phyloP scores from a whole-genome alignment of 2,329 filamentous ascomycete species.

The Alternaria conjuncta region DNA sequence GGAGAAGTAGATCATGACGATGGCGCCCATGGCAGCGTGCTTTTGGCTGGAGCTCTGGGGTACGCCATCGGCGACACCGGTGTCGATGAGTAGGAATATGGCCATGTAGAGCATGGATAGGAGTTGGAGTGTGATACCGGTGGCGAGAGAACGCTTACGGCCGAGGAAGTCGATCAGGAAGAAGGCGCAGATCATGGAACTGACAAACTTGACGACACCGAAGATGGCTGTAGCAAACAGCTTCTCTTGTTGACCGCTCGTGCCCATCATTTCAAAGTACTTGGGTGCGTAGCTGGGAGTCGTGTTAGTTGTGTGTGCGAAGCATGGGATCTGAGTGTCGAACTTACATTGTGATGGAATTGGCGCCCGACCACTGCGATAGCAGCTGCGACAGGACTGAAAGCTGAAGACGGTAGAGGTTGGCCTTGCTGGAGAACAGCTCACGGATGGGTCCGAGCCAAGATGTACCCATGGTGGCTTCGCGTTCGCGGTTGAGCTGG shows the following conservation, averaged over 20 bases:
- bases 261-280: slow-evolving; percentile 74
- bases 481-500: slow-evolving; percentile 72
- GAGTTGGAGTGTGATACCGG: slow-evolving; percentile 57
- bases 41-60: slow-evolving; percentile 57
- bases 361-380: slow-evolving; percentile 75
- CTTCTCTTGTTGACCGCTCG: slow-evolving; percentile 70
- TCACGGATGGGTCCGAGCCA: slow-evolving; percentile 71
- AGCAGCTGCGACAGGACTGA: slow-evolving; percentile 73
- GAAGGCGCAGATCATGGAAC: slow-evolving; percentile 72
- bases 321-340: too few relatives aligned
- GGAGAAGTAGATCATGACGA: slow-evolving; percentile 68
- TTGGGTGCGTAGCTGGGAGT: slow-evolving; percentile 78
- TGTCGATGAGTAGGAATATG: slow-evolving; percentile 65
- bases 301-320: background rate
- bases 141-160: slow-evolving; percentile 64
- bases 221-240: slow-evolving; percentile 78
- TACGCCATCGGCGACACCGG: slow-evolving; percentile 59
- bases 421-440: slow-evolving; percentile 70
- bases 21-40: slow-evolving; percentile 67
- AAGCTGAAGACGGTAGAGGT: slow-evolving; percentile 76
- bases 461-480: slow-evolving; percentile 71
- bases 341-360: slow-evolving; percentile 31
- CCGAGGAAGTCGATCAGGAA: slow-evolving; percentile 83
- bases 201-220: slow-evolving; percentile 74
- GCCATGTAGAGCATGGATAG: slow-evolving; percentile 64